Evolutionary conservation across 2,329 filamentous ascomycete genomes (phyloP).

Genomic region (Fusarium sp.): DNA sequence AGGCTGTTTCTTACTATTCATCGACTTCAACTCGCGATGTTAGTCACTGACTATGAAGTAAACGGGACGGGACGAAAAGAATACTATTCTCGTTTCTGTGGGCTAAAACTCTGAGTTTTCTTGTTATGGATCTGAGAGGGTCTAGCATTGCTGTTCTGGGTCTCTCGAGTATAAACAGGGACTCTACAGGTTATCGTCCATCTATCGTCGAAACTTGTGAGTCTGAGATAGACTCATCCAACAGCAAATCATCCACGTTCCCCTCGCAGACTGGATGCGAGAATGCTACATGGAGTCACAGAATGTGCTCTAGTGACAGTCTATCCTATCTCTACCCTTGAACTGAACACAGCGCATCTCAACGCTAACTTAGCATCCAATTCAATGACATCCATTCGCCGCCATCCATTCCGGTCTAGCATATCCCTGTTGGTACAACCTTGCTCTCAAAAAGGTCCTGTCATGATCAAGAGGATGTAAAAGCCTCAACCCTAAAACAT

Average conservation of each 20-base stretch:
- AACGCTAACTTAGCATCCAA: constrained; percentile 4
- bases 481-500: constrained; percentile 37
- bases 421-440: constrained; percentile 23
- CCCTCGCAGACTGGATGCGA: constrained; percentile 4
- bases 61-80: constrained; percentile 12
- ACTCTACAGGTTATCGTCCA: constrained; percentile 18
- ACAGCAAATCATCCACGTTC: constrained; percentile 24
- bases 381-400: constrained; percentile 17
- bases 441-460: constrained; percentile 24
- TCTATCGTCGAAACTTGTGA: constrained; percentile 16
- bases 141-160: constrained; percentile 8
- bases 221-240: background rate
- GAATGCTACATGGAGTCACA: constrained; percentile 23
- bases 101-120: background rate
- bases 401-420: constrained; percentile 15
- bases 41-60: constrained; percentile 1
- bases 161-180: background rate
- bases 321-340: background rate
- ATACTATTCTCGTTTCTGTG: constrained; percentile 6
- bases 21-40: constrained; percentile 15
- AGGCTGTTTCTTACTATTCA: constrained; percentile 10
- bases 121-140: constrained; percentile 20
- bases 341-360: constrained; percentile 14
- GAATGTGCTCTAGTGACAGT: background rate
- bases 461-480: constrained; percentile 21